Conservation (phyloP, 129 eudicot genomes). For the Rutidosis leptorrhynchoides region DNA sequence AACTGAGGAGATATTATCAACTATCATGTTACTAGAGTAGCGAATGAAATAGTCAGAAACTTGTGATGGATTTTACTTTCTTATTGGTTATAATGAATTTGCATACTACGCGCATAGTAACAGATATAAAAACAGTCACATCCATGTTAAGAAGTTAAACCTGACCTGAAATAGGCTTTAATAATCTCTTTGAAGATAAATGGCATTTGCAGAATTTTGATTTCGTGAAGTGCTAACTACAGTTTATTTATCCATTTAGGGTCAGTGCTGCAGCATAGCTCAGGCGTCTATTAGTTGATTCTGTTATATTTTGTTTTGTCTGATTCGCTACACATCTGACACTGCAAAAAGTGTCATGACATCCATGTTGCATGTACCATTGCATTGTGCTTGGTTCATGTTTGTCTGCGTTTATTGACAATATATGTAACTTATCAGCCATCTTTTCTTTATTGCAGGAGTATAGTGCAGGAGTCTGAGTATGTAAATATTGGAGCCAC, state of each 20-base stretch:
- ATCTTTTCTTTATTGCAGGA: conserved; percentile 39
- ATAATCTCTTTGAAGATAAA: no score
- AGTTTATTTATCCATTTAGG: no score
- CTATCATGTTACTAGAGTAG: neutral
- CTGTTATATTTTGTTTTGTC: neutral
- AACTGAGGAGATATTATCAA: neutral
- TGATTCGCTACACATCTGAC: neutral
- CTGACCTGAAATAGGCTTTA: neutral
- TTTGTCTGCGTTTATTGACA: conserved; percentile 4
- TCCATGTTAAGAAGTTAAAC: neutral
- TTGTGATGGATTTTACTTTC: neutral
- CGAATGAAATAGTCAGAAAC: neutral
- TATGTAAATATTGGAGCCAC: conserved; percentile 70
- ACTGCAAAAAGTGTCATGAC: neutral
- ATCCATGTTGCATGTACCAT: conserved; percentile 3
- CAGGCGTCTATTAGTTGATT: conserved; percentile 6
- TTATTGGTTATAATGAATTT: neutral
- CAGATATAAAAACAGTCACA: neutral
- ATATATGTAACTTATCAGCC: conserved; percentile 11
- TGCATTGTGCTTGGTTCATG: conserved; percentile 14
- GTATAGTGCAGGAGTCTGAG: conserved; percentile 58
- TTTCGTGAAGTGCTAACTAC: no score
- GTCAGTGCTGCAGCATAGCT: neutral
- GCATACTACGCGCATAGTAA: neutral
- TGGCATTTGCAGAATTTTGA: no score